A percentile compares a stretch with the other conserved stretches of the same genome.
phyloP scores from a whole-genome alignment of 352 stramenopile species.

The Hyaloperonospora arabidopsidis region DNA sequence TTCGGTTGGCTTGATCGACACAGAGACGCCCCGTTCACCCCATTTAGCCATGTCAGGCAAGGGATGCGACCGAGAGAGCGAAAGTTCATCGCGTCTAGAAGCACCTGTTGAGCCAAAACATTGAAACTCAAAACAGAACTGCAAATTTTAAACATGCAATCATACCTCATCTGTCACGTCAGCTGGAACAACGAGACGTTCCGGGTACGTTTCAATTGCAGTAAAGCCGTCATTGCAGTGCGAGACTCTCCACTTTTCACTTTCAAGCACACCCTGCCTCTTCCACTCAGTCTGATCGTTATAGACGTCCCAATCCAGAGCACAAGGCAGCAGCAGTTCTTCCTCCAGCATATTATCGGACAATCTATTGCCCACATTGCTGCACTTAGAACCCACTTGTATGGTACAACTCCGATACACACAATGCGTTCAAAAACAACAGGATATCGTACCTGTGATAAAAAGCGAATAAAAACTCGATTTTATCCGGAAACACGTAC shows the following conservation, averaged over 20 bases:
- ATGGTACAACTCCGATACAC: no score
- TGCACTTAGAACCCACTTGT: no score
- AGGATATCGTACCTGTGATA: constrained; percentile 44
- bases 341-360: constrained; percentile 39
- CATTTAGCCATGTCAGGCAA: constrained; percentile 65
- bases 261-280: constrained; percentile 64
- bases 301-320: constrained; percentile 66
- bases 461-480: constrained; percentile 80
- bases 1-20: constrained; percentile 79
- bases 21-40: constrained; percentile 52
- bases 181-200: constrained; percentile 88
- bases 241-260: constrained; percentile 54
- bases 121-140: background rate
- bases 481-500: constrained; percentile 80
- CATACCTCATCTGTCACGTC: constrained; percentile 80
- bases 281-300: constrained; percentile 56
- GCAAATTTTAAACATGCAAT: background rate
- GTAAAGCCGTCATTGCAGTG: constrained; percentile 63
- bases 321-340: constrained; percentile 43
- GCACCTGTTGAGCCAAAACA: constrained; percentile 24
- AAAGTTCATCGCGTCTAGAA: constrained; percentile 68
- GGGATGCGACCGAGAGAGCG: constrained; percentile 69
- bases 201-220: constrained; percentile 90
- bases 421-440: background rate
- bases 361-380: constrained; percentile 23